phyloP scores from a whole-genome alignment of 371 early-diverging fungal species.

The Paraphysoderma sedebokerense region DNA sequence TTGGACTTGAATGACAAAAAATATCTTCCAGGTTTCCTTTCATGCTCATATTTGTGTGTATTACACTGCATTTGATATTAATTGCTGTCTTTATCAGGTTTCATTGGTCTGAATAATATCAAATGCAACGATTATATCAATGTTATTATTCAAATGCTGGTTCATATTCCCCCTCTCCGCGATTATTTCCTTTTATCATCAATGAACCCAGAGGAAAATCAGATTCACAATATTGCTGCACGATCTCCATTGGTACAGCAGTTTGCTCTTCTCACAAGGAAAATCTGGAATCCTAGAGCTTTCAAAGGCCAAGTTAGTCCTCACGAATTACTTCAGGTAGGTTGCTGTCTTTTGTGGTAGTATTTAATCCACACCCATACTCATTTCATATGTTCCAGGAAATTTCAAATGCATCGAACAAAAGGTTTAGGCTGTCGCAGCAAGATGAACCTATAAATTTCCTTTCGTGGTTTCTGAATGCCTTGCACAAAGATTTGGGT shows the following conservation, averaged over 20 bases:
- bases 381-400: constrained; percentile 22
- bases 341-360: not conserved
- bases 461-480: constrained; percentile 84
- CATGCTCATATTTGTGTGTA: too few species aligned
- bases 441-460: constrained; percentile 83
- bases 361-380: not conserved
- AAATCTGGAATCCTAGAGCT: constrained; percentile 85
- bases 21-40: constrained; percentile 76
- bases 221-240: not conserved
- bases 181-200: constrained; percentile 63
- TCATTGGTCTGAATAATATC: constrained; percentile 86
- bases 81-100: constrained; percentile 29
- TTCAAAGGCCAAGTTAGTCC: constrained; percentile 94
- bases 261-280: constrained; percentile 63
- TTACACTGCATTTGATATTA: too few species aligned
- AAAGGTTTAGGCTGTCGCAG: constrained; percentile 57
- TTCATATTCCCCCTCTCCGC: constrained; percentile 73
- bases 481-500: constrained; percentile 69
- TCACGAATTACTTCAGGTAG: constrained; percentile 78
- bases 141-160: constrained; percentile 76
- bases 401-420: constrained; percentile 64
- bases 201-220: too few species aligned
- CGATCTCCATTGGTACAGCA: constrained; percentile 33
- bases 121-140: constrained; percentile 94
- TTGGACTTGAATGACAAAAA: constrained; percentile 74